Evolutionary conservation across 306 rosid species (phyloP).

Genomic region (Malus sylvestris): DNA sequence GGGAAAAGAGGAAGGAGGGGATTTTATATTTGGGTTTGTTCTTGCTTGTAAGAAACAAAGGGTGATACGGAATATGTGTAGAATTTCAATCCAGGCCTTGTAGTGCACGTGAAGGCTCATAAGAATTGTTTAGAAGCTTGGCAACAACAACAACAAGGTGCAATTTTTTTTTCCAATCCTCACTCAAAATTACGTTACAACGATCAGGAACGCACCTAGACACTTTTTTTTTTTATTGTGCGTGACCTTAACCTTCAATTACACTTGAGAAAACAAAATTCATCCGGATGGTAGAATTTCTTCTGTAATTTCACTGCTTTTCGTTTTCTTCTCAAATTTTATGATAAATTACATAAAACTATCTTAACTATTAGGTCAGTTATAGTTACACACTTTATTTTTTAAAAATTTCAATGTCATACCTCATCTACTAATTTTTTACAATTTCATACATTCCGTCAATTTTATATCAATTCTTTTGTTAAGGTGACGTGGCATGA

Average conservation of each 20-base stretch:
- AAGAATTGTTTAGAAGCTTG: not conserved
- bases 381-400: accelerated
- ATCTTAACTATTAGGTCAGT: accelerated
- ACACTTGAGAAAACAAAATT: no score
- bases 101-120: slow-evolving; percentile 41
- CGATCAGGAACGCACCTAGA: no score
- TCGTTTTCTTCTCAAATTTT: no score
- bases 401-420: no score
- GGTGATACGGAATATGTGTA: not conserved
- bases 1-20: not conserved
- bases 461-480: accelerated
- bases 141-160: not conserved
- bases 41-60: slow-evolving; percentile 33
- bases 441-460: no score
- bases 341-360: no score
- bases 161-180: not conserved
- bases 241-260: no score
- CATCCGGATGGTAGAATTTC: no score
- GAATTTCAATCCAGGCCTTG: slow-evolving; percentile 16
- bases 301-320: no score
- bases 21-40: slow-evolving; percentile 8
- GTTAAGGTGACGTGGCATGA: no score
- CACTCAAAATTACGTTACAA: not conserved
- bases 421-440: no score
- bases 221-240: no score